phyloP scores from a whole-genome alignment of 2,329 filamentous ascomycete species.

The Fusarium pseudoanthophilum region DNA sequence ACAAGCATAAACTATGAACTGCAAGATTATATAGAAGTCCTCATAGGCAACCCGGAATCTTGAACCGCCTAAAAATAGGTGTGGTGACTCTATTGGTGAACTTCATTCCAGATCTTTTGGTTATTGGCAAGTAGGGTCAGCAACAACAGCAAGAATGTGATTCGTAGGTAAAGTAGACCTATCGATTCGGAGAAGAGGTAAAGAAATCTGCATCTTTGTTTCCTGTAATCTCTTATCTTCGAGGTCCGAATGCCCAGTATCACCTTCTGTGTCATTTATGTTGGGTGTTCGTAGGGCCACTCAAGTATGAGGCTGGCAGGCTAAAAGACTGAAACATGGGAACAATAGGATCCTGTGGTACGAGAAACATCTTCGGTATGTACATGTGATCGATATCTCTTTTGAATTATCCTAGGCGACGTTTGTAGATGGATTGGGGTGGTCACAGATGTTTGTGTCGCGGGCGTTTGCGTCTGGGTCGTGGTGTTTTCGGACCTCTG shows the following conservation, averaged over 20 bases:
- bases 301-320: background rate
- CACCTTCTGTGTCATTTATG: background rate
- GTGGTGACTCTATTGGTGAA: background rate
- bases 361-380: background rate
- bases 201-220: background rate
- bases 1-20: background rate
- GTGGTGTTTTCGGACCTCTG: background rate
- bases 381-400: too few species aligned
- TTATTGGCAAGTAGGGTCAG: background rate
- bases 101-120: background rate
- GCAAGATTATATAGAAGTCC: background rate
- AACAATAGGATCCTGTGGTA: background rate
- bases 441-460: background rate
- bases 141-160: background rate
- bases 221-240: too few species aligned
- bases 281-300: background rate
- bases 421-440: background rate
- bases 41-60: background rate
- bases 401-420: background rate
- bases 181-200: background rate
- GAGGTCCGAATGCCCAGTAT: background rate
- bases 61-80: too few species aligned
- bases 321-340: background rate
- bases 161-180: background rate
- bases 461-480: background rate